Percentiles rank a stretch among this genome's conserved stretches.
Evolutionary conservation across 1,284 basidiomycete species (phyloP).

Genomic region (Sporisorium exsertum): DNA sequence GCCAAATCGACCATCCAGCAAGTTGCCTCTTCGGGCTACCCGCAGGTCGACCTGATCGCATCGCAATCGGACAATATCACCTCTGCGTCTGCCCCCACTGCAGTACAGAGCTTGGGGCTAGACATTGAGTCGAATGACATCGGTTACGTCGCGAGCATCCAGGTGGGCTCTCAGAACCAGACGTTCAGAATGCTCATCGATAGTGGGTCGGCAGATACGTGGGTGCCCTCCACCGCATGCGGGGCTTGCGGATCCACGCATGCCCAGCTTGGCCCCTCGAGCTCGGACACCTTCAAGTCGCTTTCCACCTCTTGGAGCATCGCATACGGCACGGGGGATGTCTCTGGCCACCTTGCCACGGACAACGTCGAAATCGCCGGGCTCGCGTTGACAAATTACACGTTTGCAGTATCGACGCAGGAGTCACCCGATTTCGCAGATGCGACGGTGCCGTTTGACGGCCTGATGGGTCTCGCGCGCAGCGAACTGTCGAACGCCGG

Average conservation of each 20-base stretch:
- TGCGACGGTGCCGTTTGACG: constrained; percentile 75
- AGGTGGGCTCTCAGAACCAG: constrained; percentile 81
- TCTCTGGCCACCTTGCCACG: constrained; percentile 76
- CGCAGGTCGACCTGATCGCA: constrained; percentile 26
- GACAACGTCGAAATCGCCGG: constrained; percentile 80
- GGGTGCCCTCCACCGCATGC: constrained; percentile 71
- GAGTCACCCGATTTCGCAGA: constrained; percentile 77
- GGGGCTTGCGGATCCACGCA: constrained; percentile 70
- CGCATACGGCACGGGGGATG: constrained; percentile 79
- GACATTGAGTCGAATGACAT: constrained; percentile 77
- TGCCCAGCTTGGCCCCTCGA: constrained; percentile 76
- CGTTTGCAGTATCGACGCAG: constrained; percentile 78
- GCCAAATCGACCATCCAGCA: constrained; percentile 19
- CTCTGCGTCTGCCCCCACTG: constrained; percentile 69
- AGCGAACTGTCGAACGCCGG: constrained; percentile 74
- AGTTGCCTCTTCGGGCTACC: constrained; percentile 24
- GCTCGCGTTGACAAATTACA: constrained; percentile 75
- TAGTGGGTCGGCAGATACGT: constrained; percentile 85
- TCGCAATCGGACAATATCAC: constrained; percentile 44
- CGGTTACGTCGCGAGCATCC: constrained; percentile 78
- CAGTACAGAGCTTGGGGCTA: constrained; percentile 77
- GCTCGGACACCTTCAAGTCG: constrained; percentile 78
- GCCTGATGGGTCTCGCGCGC: constrained; percentile 79
- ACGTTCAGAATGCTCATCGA: constrained; percentile 80
- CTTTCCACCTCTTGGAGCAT: constrained; percentile 75